A percentile compares a stretch with the other conserved stretches of the same genome.
These are phyloP conservation scores for Thermomucor indicae-seudaticae DNA, from an alignment of 371 early-diverging fungal genomes.

Conservation along the genomic window DNA sequence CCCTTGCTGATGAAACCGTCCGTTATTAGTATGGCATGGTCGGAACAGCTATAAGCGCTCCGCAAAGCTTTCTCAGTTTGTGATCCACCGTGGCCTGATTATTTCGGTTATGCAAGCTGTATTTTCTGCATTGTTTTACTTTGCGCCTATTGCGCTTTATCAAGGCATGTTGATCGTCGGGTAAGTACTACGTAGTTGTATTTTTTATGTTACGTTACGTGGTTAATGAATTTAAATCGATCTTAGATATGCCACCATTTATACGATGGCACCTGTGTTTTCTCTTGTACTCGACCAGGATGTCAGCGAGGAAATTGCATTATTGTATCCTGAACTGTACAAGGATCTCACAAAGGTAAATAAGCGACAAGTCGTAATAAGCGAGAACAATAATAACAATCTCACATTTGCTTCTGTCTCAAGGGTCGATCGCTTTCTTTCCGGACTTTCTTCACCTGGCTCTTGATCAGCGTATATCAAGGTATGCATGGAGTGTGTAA, in stretches of 20 bases:
- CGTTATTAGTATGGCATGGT: conserved; percentile 88
- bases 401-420: no score
- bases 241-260: conserved; percentile 90
- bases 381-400: background rate
- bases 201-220: background rate
- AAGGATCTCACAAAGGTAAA: conserved; percentile 88
- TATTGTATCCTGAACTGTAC: conserved; percentile 97
- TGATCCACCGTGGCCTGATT: conserved; percentile 99
- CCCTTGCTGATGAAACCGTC: background rate
- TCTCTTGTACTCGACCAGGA: conserved; percentile 94
- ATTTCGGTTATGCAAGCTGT: conserved; percentile 99
- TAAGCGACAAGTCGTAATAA: background rate
- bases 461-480: conserved; percentile 96
- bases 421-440: conserved; percentile 86
- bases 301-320: conserved; percentile 86
- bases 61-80: conserved; percentile 95
- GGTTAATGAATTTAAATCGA: conserved; percentile 7
- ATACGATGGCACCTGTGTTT: conserved; percentile 98
- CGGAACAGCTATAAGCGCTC: conserved; percentile 96
- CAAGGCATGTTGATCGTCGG: conserved; percentile 74
- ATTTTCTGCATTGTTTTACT: conserved; percentile 97
- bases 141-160: conserved; percentile 97
- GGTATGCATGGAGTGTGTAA: conserved; percentile 36
- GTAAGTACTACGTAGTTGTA: conserved; percentile 16
- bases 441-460: conserved; percentile 95